These are phyloP conservation scores for Aspergillus sp. DNA, from an alignment of 2,329 filamentous ascomycete species.

Conservation along the genomic window DNA sequence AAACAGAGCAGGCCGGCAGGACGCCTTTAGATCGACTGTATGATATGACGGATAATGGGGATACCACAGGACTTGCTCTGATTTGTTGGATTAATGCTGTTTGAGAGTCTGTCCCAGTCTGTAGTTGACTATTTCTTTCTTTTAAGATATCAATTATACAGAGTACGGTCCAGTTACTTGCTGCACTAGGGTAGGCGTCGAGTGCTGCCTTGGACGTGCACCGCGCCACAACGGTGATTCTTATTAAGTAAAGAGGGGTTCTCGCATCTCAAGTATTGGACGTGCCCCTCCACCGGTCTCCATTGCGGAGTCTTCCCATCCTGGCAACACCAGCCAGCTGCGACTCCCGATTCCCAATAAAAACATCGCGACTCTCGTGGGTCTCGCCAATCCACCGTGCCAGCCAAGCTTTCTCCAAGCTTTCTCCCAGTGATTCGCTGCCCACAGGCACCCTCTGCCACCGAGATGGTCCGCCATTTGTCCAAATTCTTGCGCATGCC, in stretches of 20 bases:
- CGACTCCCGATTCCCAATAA: background rate
- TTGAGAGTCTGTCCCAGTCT: constrained; percentile 5
- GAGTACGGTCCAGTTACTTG: too few species aligned
- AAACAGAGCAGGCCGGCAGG: background rate
- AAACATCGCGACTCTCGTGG: background rate
- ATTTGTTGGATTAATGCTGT: constrained; percentile 11
- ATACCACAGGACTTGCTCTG: constrained; percentile 14
- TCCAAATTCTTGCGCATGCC: background rate
- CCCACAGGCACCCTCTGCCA: background rate
- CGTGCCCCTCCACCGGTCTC: background rate
- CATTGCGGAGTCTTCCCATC: background rate
- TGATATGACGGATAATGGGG: constrained; percentile 14
- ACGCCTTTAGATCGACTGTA: constrained; percentile 11
- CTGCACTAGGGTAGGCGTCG: too few species aligned
- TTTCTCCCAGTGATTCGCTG: constrained; percentile 17
- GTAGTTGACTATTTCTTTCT: constrained; percentile 6
- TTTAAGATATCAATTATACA: constrained; percentile 7
- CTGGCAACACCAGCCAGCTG: background rate
- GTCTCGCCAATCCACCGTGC: background rate
- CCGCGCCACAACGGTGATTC: too few species aligned
- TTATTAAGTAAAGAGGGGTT: background rate
- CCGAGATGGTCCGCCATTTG: background rate
- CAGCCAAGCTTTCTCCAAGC: constrained; percentile 25
- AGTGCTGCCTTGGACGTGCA: too few species aligned
- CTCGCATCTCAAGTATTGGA: background rate